A percentile compares a stretch with the other conserved stretches of the same genome.
These are phyloP conservation scores for Phaeosphaeria sp. DNA, from an alignment of 2,329 filamentous ascomycete genomes.

Conservation along the genomic window DNA sequence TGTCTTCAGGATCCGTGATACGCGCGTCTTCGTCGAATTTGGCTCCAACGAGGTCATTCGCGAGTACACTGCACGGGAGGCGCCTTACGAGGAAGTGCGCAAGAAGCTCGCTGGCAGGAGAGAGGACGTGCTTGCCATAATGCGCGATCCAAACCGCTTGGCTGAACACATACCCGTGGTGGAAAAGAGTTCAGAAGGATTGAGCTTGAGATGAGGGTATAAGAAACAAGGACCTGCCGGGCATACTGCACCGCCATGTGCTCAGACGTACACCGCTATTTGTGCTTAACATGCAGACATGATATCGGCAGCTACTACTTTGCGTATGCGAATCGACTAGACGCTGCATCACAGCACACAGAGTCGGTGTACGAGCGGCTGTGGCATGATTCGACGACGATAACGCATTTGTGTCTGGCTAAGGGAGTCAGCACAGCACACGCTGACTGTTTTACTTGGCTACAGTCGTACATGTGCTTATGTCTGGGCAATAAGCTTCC, in stretches of 20 bases:
- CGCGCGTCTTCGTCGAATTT: conserved; percentile 91
- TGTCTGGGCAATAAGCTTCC: not conserved
- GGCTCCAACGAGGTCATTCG: conserved; percentile 77
- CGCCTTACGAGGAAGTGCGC: conserved; percentile 76
- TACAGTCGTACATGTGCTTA: not conserved
- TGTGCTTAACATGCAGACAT: not conserved
- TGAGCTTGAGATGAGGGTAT: conserved; percentile 44
- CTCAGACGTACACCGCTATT: not conserved
- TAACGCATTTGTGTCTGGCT: not conserved
- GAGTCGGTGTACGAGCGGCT: not conserved
- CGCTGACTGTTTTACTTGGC: not conserved
- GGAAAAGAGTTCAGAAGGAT: conserved; percentile 69
- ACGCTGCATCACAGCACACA: not conserved
- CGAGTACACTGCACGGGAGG: conserved; percentile 90
- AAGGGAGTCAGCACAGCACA: not conserved
- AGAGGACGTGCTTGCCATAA: conserved; percentile 73
- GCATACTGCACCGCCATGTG: not conserved
- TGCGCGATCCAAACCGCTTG: conserved; percentile 81
- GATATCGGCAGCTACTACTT: not conserved
- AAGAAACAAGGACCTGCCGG: not conserved
- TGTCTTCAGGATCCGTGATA: conserved; percentile 85
- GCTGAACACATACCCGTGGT: conserved; percentile 65
- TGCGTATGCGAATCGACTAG: not conserved
- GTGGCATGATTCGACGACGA: not conserved
- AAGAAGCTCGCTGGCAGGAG: conserved; percentile 62